phyloP scores from a whole-genome alignment of 2,329 filamentous ascomycete species.

The Aspergillus calidoustus region DNA sequence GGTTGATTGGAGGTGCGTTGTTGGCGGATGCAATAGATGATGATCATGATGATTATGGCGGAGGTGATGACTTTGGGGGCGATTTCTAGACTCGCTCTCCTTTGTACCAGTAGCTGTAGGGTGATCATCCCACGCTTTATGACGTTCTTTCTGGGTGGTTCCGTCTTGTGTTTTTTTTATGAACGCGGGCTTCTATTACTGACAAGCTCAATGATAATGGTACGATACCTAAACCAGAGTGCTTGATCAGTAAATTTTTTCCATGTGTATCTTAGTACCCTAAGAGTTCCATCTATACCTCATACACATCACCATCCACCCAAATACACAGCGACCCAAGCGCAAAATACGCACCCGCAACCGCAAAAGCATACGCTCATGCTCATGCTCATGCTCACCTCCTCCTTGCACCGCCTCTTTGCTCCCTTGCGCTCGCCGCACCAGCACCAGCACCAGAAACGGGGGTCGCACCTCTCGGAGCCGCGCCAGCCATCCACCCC shows the following conservation, averaged over 20 bases:
- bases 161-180: background rate
- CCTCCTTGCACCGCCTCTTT: conserved; percentile 7
- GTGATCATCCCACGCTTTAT: background rate
- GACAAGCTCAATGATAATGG: too few relatives aligned
- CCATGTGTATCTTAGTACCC: too few relatives aligned
- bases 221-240: too few relatives aligned
- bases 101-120: background rate
- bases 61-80: conserved; percentile 22
- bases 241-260: too few relatives aligned
- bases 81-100: conserved; percentile 20
- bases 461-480: conserved; percentile 25
- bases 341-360: too few relatives aligned
- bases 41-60: conserved; percentile 36
- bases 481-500: conserved; percentile 68
- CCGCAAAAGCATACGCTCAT: too few relatives aligned
- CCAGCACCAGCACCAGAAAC: conserved; percentile 26
- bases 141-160: background rate
- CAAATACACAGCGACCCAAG: background rate
- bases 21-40: conserved; percentile 70
- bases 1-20: conserved; percentile 76
- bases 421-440: conserved; percentile 35
- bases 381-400: background rate
- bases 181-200: too few relatives aligned
- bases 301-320: too few relatives aligned
- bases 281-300: too few relatives aligned